Base-by-base conservation (phyloP, 352 stramenopile genomes). In the Achlya hypogyna region DNA sequence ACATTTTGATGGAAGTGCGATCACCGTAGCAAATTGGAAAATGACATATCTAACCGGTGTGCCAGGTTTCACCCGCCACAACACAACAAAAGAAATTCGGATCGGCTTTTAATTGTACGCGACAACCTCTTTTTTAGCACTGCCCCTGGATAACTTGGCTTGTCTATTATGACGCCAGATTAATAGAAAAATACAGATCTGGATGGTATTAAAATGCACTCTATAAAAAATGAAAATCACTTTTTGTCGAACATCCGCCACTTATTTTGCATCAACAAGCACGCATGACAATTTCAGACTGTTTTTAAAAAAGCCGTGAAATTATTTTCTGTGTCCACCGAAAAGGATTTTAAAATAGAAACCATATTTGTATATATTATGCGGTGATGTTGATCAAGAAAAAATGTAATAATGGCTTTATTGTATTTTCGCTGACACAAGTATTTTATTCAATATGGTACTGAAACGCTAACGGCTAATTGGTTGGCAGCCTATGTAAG, bases 191-290 rank as follows among this genome's bases (percentile, higher is more conserved):
- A 56, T 56, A 56, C 31, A 10, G 2, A 10, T 20, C 25, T 10
- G 12, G 16, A 38, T 12, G 10, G 8, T 56, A 56, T 38, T 56
- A 56, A 38, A 38, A 22, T 12, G 20, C 49, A 56, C 25, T 3
- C 31, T 12, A 56, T 38, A 22, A 27, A 56, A 56, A 56, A 56
- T 20, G 49, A 45, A 45, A 45, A 45, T 18, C 31, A 12, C 20
- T 20, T 56, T 56, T 56, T 56, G 49, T 56, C 49, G 49, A 56
- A 56, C 49, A 56, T 56, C 49, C 2, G 14, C 49, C 49, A 56
- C 31, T 35, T 56, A 56, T 56, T 56, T 56, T 56, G 25, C 49
- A 56, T 56, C 25, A 31, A 56, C 49, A 56, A 12, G 31, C 31
- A 38, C 25, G 25, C 49, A 56, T 10, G 31, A 56, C 49, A 3